A percentile compares a stretch with the other conserved stretches of the same genome.
phyloP scores from a whole-genome alignment of 441 rosid species.

The Pelargonium cotyledonis region DNA sequence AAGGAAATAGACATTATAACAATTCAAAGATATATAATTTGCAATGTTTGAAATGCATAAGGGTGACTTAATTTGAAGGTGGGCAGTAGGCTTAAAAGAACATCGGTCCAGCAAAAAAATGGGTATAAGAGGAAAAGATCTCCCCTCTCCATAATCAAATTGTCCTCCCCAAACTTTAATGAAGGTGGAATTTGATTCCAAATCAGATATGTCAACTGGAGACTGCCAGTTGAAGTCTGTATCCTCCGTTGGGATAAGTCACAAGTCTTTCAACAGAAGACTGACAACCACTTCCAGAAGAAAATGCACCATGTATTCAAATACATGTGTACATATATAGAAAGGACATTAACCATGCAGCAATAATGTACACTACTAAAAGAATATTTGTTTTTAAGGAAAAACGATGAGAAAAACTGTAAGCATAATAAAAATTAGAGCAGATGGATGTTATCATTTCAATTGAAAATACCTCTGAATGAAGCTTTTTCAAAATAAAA shows the following conservation, averaged over 20 bases:
- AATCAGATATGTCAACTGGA: background rate
- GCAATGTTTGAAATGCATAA: background rate
- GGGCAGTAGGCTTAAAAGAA: background rate
- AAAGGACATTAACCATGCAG: too few relatives aligned
- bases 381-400: background rate
- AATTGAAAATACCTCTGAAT: slow-evolving; percentile 43
- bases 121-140: background rate
- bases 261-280: background rate
- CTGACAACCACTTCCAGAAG: too few relatives aligned
- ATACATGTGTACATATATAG: background rate
- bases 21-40: background rate
- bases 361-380: slow-evolving; percentile 23
- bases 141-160: background rate
- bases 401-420: too few relatives aligned
- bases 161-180: background rate
- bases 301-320: background rate
- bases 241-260: background rate
- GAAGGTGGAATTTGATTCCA: background rate
- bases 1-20: background rate
- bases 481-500: slow-evolving; percentile 77
- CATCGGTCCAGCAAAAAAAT: background rate
- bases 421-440: too few relatives aligned
- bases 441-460: background rate
- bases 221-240: background rate
- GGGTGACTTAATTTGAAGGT: background rate